Percentiles rank a stretch among this genome's conserved stretches.
Evolutionary conservation across 2,329 filamentous ascomycete species (phyloP).

Genomic region (Colletotrichum musae): DNA sequence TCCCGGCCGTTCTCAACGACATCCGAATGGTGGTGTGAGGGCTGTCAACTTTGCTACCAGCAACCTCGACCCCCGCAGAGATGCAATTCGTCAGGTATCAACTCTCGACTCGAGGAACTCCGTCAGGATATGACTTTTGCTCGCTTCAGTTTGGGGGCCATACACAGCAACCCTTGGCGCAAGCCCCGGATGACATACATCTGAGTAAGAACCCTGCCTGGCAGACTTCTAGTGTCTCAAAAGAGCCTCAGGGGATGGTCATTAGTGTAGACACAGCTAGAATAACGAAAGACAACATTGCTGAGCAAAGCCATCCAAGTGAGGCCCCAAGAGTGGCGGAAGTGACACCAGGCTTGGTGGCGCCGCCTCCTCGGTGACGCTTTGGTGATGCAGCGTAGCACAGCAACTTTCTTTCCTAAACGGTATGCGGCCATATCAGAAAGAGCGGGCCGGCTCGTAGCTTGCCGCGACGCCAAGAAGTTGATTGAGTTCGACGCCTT

Average conservation of each 20-base stretch:
- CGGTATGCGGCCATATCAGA: not conserved
- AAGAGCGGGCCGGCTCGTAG: not conserved
- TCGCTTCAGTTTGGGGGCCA: constrained; percentile 2
- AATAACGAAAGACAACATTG: not conserved
- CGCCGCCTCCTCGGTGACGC: not conserved
- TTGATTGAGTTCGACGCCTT: not conserved
- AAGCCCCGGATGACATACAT: not conserved
- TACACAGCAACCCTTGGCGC: not conserved
- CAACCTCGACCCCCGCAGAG: not conserved
- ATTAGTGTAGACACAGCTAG: not conserved
- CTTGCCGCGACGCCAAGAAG: not conserved
- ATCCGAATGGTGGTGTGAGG: not conserved
- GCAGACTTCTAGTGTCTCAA: not conserved
- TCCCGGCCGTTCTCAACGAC: constrained; percentile 1
- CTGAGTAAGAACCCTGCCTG: not conserved
- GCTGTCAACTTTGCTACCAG: not conserved
- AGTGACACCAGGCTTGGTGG: not conserved
- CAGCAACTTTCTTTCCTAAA: not conserved
- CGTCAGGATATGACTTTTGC: constrained; percentile 1
- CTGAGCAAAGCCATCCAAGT: not conserved
- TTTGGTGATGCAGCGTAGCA: not conserved
- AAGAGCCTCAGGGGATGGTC: not conserved
- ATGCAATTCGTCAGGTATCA: not conserved
- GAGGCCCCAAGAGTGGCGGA: not conserved
- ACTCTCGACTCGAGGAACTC: not conserved